These are phyloP conservation scores for Melastoma malabathricum DNA, from an alignment of 345 rosid species.

Conservation along the genomic window DNA sequence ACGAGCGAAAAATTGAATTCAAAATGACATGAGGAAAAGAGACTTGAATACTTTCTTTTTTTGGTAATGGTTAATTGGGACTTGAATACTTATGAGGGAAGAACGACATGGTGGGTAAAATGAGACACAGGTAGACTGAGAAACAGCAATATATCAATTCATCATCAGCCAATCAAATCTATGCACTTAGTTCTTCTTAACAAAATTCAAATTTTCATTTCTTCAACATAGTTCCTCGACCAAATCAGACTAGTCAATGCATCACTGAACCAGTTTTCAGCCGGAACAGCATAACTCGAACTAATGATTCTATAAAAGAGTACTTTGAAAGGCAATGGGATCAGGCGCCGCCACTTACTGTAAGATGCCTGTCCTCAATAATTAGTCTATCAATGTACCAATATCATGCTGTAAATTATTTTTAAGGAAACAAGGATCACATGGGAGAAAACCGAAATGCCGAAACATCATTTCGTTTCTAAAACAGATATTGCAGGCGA, in stretches of 20 bases:
- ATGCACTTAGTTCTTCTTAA: too few relatives aligned
- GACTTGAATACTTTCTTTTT: neutral
- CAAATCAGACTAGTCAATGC: too few relatives aligned
- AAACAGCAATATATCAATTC: too few relatives aligned
- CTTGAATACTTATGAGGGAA: neutral
- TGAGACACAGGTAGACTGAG: too few relatives aligned
- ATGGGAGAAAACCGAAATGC: too few relatives aligned
- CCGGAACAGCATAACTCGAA: neutral
- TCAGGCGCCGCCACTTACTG: constrained; percentile 86
- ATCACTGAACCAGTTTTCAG: neutral
- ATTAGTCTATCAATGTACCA: constrained; percentile 72
- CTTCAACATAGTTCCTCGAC: too few relatives aligned
- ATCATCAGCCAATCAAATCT: too few relatives aligned
- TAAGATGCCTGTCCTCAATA: constrained; percentile 61
- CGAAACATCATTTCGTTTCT: neutral
- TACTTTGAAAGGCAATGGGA: constrained; percentile 33
- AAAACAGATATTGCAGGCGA: neutral
- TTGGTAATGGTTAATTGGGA: neutral
- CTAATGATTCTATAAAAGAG: neutral
- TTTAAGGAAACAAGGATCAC: constrained; percentile 1
- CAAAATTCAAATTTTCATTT: too few relatives aligned
- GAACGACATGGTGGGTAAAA: too few relatives aligned
- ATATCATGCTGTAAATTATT: constrained; percentile 46
- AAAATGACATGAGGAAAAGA: neutral
- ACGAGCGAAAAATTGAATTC: constrained; percentile 9